A percentile compares a stretch with the other conserved stretches of the same genome.
Conservation (phyloP, 1,284 basidiomycete genomes). For the Filobasidium uniguttulatum region DNA sequence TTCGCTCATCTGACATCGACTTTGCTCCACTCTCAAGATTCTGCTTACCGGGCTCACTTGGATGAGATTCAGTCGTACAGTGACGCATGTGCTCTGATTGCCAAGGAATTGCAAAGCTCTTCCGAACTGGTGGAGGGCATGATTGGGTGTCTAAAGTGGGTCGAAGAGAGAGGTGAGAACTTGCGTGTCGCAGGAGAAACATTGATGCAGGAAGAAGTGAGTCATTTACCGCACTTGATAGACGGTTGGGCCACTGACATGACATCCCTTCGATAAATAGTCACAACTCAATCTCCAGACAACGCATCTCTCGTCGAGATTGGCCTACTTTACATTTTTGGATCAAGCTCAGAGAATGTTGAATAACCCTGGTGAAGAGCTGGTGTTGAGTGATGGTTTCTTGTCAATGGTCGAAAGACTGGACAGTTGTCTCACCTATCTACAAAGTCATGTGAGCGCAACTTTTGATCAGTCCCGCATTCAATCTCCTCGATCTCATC, state of each 20-base stretch:
- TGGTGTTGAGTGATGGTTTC: conserved; percentile 77
- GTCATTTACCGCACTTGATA: too few species aligned
- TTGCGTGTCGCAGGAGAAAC: conserved; percentile 14
- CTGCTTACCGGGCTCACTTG: conserved; percentile 71
- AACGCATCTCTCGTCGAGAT: conserved; percentile 58
- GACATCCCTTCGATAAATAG: conserved; percentile 41
- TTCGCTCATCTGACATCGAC: conserved; percentile 71
- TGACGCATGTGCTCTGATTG: conserved; percentile 56
- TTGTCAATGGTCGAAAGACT: conserved; percentile 85
- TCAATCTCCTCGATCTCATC: neutral
- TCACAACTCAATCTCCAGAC: conserved; percentile 54
- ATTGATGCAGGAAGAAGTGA: conserved; percentile 33
- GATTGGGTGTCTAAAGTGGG: conserved; percentile 14
- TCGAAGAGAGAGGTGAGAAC: conserved; percentile 15
- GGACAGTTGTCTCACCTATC: conserved; percentile 77
- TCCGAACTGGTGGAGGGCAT: conserved; percentile 11
- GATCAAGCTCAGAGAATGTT: conserved; percentile 79
- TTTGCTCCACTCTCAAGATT: conserved; percentile 79
- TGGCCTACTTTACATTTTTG: conserved; percentile 83
- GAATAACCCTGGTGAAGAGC: conserved; percentile 76
- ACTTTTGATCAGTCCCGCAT: neutral
- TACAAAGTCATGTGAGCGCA: conserved; percentile 61
- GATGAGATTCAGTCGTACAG: conserved; percentile 58
- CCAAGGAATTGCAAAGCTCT: conserved; percentile 50
- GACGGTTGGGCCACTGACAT: neutral